Evolutionary conservation across 257 asterid genomes (phyloP), one percentile per base, ranked within the genome.

Genomic region (Solanum corneliomulleri): DNA sequence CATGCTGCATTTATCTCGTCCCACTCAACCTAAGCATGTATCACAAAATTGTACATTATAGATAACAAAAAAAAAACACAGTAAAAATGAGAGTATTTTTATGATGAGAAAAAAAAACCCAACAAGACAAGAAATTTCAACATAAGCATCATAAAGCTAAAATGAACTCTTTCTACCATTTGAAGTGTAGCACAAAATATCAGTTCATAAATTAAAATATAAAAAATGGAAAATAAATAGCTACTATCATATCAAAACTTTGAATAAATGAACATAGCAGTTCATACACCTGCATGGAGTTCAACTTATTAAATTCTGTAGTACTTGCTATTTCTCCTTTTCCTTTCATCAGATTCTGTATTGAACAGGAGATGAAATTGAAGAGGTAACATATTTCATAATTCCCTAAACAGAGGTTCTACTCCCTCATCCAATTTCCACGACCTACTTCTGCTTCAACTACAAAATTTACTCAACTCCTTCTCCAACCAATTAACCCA

Each of bases 1-100:
- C 99, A 96, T 60, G 99, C 99, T 86, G 99, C 99, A 93, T 97
- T 96, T 92, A 97, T 96, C 95, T 97, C 99, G 87, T 97, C 99
- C 99, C 99, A 97, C 91, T 97, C 99, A 88, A 97, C 99, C 99
- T 97, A 87, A 82, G 62, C 86, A 86, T 72, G 86, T 52, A 29
- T 29, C 44, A 80, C 16, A 29, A 47, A 47, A 49, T 49, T 47
- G 11, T 45, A 45, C 18, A 47, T 18, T 56, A 83, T 1, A 41
- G 62, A 72, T 58, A 83, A 23, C 47, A 70, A 85, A 72, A 5
- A 52, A 52, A 11, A 29, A 27, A 1, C 44, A 37, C 39, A 37
- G 39, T 20, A 41, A 83, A 85, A 80, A 47, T 41, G 80, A 66
- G 68, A 35, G 71, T 15, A 37, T 68, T 13, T 68, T 47, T 35